These are phyloP conservation scores for Ceratocystis diversiconidia DNA, from an alignment of 2,329 filamentous ascomycete genomes.

Conservation along the genomic window DNA sequence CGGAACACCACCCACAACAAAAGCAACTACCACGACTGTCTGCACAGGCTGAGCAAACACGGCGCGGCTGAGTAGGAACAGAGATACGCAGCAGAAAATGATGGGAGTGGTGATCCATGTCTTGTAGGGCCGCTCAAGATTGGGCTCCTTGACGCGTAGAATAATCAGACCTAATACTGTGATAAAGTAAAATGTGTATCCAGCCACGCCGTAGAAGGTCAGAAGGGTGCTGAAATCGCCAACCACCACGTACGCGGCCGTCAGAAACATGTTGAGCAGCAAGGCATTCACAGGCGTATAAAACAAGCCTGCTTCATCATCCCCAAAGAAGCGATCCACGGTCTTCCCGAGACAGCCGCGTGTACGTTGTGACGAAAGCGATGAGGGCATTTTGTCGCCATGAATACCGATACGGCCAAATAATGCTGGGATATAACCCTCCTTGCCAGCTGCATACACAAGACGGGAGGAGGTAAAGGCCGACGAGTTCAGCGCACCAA, in stretches of 20 bases:
- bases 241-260: slow-evolving; percentile 61
- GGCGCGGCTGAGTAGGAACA: slow-evolving; percentile 78
- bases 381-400: slow-evolving; percentile 26
- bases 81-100: slow-evolving; percentile 92
- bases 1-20: slow-evolving; percentile 69
- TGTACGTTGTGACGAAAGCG: slow-evolving; percentile 30
- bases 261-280: slow-evolving; percentile 62
- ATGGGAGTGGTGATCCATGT: slow-evolving; percentile 97
- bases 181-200: slow-evolving; percentile 94
- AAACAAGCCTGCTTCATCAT: slow-evolving; percentile 67
- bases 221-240: slow-evolving; percentile 86
- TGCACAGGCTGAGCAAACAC: slow-evolving; percentile 85
- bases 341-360: slow-evolving; percentile 44
- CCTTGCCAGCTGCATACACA: slow-evolving; percentile 86
- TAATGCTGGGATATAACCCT: slow-evolving; percentile 75
- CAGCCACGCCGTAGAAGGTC: slow-evolving; percentile 94
- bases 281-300: slow-evolving; percentile 92
- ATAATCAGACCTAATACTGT: slow-evolving; percentile 89
- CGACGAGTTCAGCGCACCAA: slow-evolving; percentile 86
- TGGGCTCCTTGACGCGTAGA: slow-evolving; percentile 71
- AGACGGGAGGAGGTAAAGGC: slow-evolving; percentile 87
- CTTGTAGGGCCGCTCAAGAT: slow-evolving; percentile 77
- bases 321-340: slow-evolving; percentile 52
- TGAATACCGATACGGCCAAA: slow-evolving; percentile 72
- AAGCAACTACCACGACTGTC: slow-evolving; percentile 72